Base-by-base conservation (phyloP, 192 early-diverging fungal species). In the Nowakowskiella sp. region DNA sequence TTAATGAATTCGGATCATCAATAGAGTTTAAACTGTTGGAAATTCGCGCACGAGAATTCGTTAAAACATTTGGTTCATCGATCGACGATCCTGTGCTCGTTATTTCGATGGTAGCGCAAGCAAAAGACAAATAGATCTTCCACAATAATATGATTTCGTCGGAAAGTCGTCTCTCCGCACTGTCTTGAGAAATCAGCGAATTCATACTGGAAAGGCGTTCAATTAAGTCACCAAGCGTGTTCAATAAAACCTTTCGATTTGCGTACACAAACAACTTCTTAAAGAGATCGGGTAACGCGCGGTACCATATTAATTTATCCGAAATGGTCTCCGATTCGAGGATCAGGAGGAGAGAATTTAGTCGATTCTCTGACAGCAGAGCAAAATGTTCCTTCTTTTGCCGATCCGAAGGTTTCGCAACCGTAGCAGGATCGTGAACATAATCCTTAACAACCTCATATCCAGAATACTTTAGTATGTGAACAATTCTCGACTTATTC, bases 141-240 rank as follows among this genome's bases (percentile, higher is more conserved):
- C 87, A 92, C 58, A 89, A 85, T 4, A 78, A 74, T 30, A 92
- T 67, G 19, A 89, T 71, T 24, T 79, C 85, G 28, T 75, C 13
- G 10, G 21, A n/a, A 3, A 62, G 13, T 25, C 60, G 51, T 52
- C 25, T 61, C 48, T 49, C 54, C 22, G 85, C 85, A 3, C 77
- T 64, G 0, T 81, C 69, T 0, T 64, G 64, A 16, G 71, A 44
- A 33, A 90, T 71, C 4, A 74, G 63, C 0, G 83, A 73, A 29
- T 87, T 77, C 1, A 90, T 58, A 13, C 67, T 68, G 44, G 82
- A 61, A n/a, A 90, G 42, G 4, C 85, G 67, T n/a, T 58, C 65
- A 36, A 73, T 80, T 7, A 90, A 62, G 31, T 80, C 77, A 6
- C 49, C 78, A 45, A 73, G 68, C 73, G 34, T 79, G 48, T 25